These are phyloP conservation scores for Beta vulgaris DNA, from an alignment of 148 eudicot genomes.

Conservation along the genomic window DNA sequence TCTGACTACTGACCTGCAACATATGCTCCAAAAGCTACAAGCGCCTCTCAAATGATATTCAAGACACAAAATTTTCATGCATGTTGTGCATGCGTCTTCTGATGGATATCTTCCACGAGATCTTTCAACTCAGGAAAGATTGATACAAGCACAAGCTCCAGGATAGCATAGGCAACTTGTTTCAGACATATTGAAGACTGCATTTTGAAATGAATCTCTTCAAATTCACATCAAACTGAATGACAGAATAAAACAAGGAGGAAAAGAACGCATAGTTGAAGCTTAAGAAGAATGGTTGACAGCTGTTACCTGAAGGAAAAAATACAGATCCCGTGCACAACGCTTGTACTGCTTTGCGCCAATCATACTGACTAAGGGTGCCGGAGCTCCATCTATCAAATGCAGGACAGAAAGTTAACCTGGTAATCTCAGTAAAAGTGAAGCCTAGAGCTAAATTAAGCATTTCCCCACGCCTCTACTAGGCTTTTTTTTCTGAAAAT, in stretches of 20 bases:
- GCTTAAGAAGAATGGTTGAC: background rate
- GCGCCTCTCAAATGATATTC: background rate
- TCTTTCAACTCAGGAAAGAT: conserved; percentile 83
- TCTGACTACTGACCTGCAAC: conserved; percentile 5
- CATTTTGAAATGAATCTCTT: conserved; percentile 19
- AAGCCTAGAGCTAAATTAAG: background rate
- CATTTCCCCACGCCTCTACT: background rate
- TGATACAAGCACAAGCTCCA: conserved; percentile 78
- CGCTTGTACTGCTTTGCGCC: conserved; percentile 89
- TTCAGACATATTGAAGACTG: conserved; percentile 87
- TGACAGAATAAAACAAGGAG: background rate
- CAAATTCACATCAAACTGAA: background rate
- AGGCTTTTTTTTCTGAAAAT: background rate
- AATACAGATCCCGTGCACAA: conserved; percentile 78
- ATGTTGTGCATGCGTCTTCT: conserved; percentile 37
- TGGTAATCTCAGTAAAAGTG: background rate
- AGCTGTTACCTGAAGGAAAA: conserved; percentile 75
- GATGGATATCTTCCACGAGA: conserved; percentile 56
- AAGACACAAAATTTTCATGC: conserved; percentile 7
- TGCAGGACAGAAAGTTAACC: background rate
- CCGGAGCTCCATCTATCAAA: conserved; percentile 80
- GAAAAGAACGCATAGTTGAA: background rate
- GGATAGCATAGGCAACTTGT: conserved; percentile 73
- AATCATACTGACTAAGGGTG: conserved; percentile 83
- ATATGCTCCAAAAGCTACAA: background rate